phyloP scores from a whole-genome alignment of 805 yeast genomes.

The Saccharomycopsis malanga region DNA sequence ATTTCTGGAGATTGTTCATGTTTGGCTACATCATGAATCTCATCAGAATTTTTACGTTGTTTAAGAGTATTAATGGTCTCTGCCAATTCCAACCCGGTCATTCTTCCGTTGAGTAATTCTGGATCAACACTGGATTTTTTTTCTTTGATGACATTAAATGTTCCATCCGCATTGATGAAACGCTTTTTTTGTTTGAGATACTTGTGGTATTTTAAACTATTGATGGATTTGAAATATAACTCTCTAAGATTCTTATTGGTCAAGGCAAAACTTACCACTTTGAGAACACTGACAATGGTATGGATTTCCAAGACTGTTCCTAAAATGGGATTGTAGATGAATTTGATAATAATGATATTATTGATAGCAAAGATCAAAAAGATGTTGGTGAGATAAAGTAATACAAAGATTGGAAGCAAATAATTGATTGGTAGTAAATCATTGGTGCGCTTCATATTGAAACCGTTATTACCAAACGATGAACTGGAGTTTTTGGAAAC shows the following conservation, averaged over 20 bases:
- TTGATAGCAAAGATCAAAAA: constrained; percentile 26
- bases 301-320: constrained; percentile 37
- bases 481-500: neutral
- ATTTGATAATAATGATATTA: constrained; percentile 29
- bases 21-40: neutral
- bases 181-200: constrained; percentile 9
- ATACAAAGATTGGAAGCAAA: constrained; percentile 28
- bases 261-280: constrained; percentile 36
- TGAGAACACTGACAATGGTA: constrained; percentile 35
- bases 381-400: constrained; percentile 30
- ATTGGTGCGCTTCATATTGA: constrained; percentile 15
- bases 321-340: constrained; percentile 35
- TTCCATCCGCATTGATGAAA: constrained; percentile 17
- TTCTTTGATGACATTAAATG: constrained; percentile 15
- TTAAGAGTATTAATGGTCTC: constrained; percentile 14
- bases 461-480: neutral
- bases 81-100: constrained; percentile 20
- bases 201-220: constrained; percentile 15
- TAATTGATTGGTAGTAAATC: constrained; percentile 23
- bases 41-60: constrained; percentile 6
- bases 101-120: constrained; percentile 12
- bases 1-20: neutral
- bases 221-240: constrained; percentile 25
- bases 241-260: constrained; percentile 39
- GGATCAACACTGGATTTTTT: neutral